Evolutionary conservation across 768 basidiomycete species (phyloP), one percentile per base, ranked within the genome.

Genomic region (Boletus eberwhitei): DNA sequence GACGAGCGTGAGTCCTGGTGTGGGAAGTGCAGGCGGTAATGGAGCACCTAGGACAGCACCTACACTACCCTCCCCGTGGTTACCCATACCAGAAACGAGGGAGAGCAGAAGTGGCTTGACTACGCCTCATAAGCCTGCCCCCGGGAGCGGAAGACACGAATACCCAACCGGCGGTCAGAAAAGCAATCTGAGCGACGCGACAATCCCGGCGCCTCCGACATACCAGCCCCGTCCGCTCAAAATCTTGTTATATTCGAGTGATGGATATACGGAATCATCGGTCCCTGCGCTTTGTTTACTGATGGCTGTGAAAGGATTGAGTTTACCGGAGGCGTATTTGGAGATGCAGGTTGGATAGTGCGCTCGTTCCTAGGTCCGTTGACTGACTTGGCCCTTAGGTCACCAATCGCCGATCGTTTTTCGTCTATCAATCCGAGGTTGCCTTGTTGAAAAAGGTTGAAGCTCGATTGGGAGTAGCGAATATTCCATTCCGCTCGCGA

Each of bases 201-300:
- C 41, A 26, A 55, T 31, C 8, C 52, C 52, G 39, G 45, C 45
- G 54, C 62, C 29, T 65, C 68, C 59, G 14, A 26, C 64, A 71
- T 52, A 70, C 29, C 81, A 78, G 56, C 80, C 81, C 29, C 74
- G 79, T 31, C 88, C 88, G 6, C 74, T 85, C 51, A 90, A 91
- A 66, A 74, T 94, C 51, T 79, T 94, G 57, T 69, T 94, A 29
- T 90, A 92, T 70, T 88, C 87, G 17, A 81, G 86, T 17, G 93
- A 95, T 68, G 93, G 91, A 46, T 93, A 96, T 74, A 98, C 96
- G 22, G 95, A 98, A 71, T 89, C 90, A 11, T 89, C 88, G 24
- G 85, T 95, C 7, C 84, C 93, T 49, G 94, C 93, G 21, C 77
- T 98, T 50, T 84, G 84, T 59, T 81, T 96, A 48, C 75, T 97